Percentiles rank a stretch among this genome's conserved stretches.
phyloP scores from a whole-genome alignment of 2,329 filamentous ascomycete genomes.

The Apiospora marii region DNA sequence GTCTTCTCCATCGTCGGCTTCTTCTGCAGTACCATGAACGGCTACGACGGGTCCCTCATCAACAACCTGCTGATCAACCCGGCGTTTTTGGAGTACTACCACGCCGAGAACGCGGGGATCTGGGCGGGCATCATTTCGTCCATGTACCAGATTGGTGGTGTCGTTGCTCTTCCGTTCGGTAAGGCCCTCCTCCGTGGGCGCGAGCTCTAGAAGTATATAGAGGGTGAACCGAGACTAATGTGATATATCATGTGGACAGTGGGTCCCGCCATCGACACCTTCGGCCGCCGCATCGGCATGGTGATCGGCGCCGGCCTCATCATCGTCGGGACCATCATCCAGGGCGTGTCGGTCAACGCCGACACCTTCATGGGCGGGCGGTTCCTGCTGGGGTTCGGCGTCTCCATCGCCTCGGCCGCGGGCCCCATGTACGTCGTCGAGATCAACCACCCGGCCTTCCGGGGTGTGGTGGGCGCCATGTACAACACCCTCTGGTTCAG shows the following conservation, averaged over 20 bases:
- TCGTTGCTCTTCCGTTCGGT: slow-evolving; percentile 54
- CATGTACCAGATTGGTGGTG: slow-evolving; percentile 55
- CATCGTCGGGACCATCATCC: slow-evolving; percentile 55
- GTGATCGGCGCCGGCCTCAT: slow-evolving; percentile 52
- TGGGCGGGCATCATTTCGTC: slow-evolving; percentile 59
- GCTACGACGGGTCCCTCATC: slow-evolving; percentile 60
- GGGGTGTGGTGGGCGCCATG: slow-evolving; percentile 50
- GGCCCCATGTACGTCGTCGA: slow-evolving; percentile 58
- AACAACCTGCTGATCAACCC: slow-evolving; percentile 56
- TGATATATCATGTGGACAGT: slow-evolving; percentile 49
- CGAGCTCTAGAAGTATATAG: neutral
- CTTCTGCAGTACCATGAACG: slow-evolving; percentile 60
- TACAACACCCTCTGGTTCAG: slow-evolving; percentile 56
- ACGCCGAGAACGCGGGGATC: slow-evolving; percentile 51
- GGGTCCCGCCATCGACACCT: slow-evolving; percentile 55
- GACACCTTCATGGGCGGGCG: slow-evolving; percentile 62
- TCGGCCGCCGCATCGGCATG: slow-evolving; percentile 57
- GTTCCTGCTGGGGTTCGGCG: slow-evolving; percentile 67
- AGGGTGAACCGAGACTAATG: neutral
- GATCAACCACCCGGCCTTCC: slow-evolving; percentile 54
- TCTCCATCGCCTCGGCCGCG: slow-evolving; percentile 54
- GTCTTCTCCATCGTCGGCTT: slow-evolving; percentile 55
- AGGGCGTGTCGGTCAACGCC: slow-evolving; percentile 48
- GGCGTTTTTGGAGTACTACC: slow-evolving; percentile 49
- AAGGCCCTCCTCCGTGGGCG: neutral